phyloP scores from a whole-genome alignment of 2,329 filamentous ascomycete species.

The Samsoniella hepiali region DNA sequence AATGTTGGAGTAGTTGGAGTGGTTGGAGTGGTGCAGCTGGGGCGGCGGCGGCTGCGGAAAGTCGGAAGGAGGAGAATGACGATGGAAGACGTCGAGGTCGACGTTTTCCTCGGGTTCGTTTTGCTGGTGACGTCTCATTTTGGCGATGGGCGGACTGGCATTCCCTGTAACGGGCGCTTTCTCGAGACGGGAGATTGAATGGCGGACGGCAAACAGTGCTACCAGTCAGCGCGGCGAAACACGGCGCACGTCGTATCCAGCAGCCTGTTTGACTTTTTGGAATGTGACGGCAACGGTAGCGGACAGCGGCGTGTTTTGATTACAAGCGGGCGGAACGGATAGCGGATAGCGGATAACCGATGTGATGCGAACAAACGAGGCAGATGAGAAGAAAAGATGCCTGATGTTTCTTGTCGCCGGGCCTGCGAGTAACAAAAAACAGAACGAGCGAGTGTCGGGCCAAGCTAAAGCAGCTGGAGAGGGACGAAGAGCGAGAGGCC shows the following conservation, averaged over 20 bases:
- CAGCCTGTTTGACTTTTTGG: background rate
- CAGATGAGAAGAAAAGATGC: background rate
- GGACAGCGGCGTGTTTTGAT: background rate
- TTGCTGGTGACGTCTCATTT: conserved; percentile 19
- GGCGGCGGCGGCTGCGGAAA: conserved; percentile 20
- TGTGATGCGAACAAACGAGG: background rate
- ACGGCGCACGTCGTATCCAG: conserved; percentile 2
- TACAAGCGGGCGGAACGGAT: background rate
- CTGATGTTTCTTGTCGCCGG: background rate
- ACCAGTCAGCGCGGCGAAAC: conserved; percentile 10
- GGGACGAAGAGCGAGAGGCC: conserved; percentile 4
- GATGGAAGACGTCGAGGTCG: conserved; percentile 20
- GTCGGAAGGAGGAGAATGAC: conserved; percentile 14
- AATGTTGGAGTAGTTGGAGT: conserved; percentile 26
- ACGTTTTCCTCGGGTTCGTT: conserved; percentile 18
- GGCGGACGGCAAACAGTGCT: background rate
- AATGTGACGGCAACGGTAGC: background rate
- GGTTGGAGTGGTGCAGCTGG: conserved; percentile 26
- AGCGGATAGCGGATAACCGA: background rate
- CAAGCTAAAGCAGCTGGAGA: conserved; percentile 13
- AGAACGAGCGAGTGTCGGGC: conserved; percentile 13
- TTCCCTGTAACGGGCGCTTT: conserved; percentile 6
- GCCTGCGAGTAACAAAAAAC: conserved; percentile 2
- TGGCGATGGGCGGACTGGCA: conserved; percentile 13
- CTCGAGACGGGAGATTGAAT: conserved; percentile 16